Evolutionary conservation across 371 early-diverging fungal genomes (phyloP), one percentile per base, ranked within the genome.

Genomic region (Chytridiales sp.): DNA sequence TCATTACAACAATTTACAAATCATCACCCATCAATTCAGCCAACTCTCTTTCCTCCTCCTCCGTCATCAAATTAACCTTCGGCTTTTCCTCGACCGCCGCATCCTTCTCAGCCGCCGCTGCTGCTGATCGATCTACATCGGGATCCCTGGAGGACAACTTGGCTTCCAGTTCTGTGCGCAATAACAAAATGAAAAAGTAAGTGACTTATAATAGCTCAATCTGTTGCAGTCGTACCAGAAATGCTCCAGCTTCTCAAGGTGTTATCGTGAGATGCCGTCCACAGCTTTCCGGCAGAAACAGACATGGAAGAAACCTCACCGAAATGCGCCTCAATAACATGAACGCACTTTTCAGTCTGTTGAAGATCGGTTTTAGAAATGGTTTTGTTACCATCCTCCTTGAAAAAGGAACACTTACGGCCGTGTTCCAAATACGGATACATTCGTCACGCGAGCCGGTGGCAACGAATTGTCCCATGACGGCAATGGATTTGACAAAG

Each of bases 401-500:
- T n/a, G 30, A 55, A 51, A 13, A 40, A 24, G 31, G 39, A n/a
- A 30, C 26, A 9, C 36, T 29, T 84, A 90, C 92, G 31, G 85
- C 86, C 62, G 87, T 73, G 56, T 91, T 87, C 85, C 88, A 92
- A 3, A 91, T 79, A 22, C 89, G 84, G 26, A 93, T 80, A 22
- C 77, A 76, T 69, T 92, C 92, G 69, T 93, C 91, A 21, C 94
- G 81, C 17, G 83, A 74, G 5, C 92, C 94, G 17, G 91, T 90
- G 0, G 85, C 66, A 1, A 91, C 65, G 67, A 87, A 86, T 1
- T 84, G 86, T 11, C 80, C 79, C 6, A 86, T 47, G 8, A 89
- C 47, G 0, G 54, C 69, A 31, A 91, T 54, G 4, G 85, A 81
- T 65, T 87, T 89, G 19, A 88, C 92, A 50, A 86, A 88, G 65